Conservation (phyloP, 2,329 filamentous ascomycete genomes). For the Claviceps sp. region DNA sequence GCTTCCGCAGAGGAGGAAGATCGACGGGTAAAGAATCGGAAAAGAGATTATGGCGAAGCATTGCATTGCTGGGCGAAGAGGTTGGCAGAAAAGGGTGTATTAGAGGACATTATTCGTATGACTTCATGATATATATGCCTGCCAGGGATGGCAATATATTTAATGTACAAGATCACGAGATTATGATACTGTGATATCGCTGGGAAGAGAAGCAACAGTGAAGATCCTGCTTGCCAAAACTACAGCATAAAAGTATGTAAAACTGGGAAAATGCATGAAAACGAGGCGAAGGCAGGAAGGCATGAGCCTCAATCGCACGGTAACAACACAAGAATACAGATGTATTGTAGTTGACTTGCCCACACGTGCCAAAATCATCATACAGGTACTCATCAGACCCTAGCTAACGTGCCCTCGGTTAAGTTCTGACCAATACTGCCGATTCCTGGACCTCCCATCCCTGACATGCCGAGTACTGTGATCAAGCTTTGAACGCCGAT, state of each 20-base stretch:
- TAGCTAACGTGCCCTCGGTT: background rate
- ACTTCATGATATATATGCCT: conserved; percentile 6
- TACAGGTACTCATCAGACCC: background rate
- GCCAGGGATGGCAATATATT: no score
- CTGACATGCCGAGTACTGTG: background rate
- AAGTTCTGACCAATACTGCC: background rate
- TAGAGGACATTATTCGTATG: conserved; percentile 30
- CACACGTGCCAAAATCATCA: background rate
- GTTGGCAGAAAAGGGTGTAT: conserved; percentile 51
- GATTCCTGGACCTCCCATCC: background rate
- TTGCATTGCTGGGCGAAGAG: conserved; percentile 56
- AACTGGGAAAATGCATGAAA: background rate
- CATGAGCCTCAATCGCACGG: background rate
- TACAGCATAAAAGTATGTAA: background rate
- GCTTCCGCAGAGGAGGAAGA: conserved; percentile 32
- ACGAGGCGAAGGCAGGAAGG: background rate
- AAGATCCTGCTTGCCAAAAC: background rate
- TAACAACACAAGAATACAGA: background rate
- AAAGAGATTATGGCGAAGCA: conserved; percentile 55
- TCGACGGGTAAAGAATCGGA: conserved; percentile 37
- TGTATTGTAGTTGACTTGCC: background rate
- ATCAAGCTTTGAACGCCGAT: background rate
- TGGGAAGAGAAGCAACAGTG: background rate
- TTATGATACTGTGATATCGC: background rate
- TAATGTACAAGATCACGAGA: background rate